phyloP scores from a whole-genome alignment of 495 filamentous ascomycete genomes.

The Aspergillus panamensis region DNA sequence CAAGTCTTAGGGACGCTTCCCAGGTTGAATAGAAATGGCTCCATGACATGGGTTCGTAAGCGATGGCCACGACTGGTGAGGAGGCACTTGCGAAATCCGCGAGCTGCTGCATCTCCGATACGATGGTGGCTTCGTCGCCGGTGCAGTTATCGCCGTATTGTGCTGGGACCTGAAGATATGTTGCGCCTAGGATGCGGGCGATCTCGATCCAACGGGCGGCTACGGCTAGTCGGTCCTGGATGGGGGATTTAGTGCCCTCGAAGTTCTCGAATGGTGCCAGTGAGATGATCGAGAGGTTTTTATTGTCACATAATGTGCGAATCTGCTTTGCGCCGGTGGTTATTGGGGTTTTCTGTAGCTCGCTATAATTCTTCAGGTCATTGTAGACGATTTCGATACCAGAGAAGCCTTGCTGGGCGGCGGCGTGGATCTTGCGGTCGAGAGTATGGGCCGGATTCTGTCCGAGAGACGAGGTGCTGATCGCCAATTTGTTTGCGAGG shows the following conservation, averaged over 20 bases:
- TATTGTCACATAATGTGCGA: constrained; percentile 46
- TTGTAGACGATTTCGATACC: constrained; percentile 71
- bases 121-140: constrained; percentile 52
- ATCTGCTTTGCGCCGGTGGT: constrained; percentile 55
- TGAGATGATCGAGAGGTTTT: constrained; percentile 54
- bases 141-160: constrained; percentile 54
- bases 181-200: constrained; percentile 54
- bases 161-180: constrained; percentile 65
- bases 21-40: constrained; percentile 62
- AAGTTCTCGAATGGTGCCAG: constrained; percentile 74
- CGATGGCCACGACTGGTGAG: constrained; percentile 52
- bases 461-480: constrained; percentile 62
- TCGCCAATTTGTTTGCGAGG: constrained; percentile 47
- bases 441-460: constrained; percentile 60
- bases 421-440: constrained; percentile 57
- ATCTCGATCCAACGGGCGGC: constrained; percentile 65
- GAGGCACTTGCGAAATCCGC: constrained; percentile 53
- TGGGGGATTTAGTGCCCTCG: constrained; percentile 53
- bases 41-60: constrained; percentile 70
- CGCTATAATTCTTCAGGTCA: constrained; percentile 57
- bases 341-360: constrained; percentile 35
- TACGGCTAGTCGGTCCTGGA: constrained; percentile 55
- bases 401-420: constrained; percentile 55
- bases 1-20: constrained; percentile 60
- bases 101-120: constrained; percentile 58